These are phyloP conservation scores for Lathyrus aphaca DNA, from an alignment of 306 rosid genomes.

Conservation along the genomic window DNA sequence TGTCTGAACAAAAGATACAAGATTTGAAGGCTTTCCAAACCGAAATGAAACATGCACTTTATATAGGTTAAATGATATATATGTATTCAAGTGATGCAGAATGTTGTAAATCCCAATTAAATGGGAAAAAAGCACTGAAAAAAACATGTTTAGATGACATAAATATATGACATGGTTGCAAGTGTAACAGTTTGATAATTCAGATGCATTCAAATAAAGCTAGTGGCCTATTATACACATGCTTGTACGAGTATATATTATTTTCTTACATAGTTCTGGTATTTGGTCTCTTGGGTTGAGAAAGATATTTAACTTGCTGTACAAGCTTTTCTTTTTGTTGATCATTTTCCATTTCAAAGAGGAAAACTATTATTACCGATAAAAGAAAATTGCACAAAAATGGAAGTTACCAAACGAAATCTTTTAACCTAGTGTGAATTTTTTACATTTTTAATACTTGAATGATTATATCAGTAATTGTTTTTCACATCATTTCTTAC, in stretches of 20 bases:
- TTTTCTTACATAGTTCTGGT: background rate
- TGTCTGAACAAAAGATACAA: slow-evolving; percentile 11
- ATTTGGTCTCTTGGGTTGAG: slow-evolving; percentile 11
- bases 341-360: slow-evolving; percentile 2
- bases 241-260: background rate
- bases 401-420: too few relatives aligned
- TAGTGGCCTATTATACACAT: background rate
- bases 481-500: background rate
- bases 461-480: background rate
- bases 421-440: background rate
- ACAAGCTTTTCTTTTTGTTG: background rate
- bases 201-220: background rate
- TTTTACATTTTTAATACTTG: background rate
- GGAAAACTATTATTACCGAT: background rate
- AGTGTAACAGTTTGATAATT: slow-evolving; percentile 9
- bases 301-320: slow-evolving; percentile 8
- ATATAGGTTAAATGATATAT: background rate
- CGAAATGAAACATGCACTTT: slow-evolving; percentile 19
- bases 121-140: slow-evolving; percentile 30
- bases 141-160: slow-evolving; percentile 24
- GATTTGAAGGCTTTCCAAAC: slow-evolving; percentile 24
- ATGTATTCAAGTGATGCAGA: slow-evolving; percentile 20
- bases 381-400: background rate
- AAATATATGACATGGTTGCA: slow-evolving; percentile 9
- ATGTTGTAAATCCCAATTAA: slow-evolving; percentile 40